Conservation (phyloP, 2,329 filamentous ascomycete species). For the Stemphylium lycopersici region DNA sequence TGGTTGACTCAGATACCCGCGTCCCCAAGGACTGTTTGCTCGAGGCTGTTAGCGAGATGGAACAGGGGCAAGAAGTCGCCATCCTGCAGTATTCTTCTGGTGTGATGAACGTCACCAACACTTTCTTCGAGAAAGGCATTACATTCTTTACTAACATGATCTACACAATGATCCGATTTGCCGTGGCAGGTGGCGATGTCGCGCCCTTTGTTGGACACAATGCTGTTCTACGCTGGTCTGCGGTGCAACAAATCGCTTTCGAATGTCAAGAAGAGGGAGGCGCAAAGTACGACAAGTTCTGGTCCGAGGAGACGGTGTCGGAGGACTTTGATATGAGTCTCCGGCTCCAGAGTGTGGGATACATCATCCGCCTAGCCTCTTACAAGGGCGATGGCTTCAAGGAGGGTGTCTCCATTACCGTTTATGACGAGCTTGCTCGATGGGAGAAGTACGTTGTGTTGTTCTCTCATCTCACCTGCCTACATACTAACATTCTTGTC, state of each 20-base stretch:
- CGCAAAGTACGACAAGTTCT: constrained; percentile 67
- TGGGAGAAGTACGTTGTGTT: constrained; percentile 64
- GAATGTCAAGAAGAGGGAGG: constrained; percentile 38
- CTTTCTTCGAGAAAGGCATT: constrained; percentile 77
- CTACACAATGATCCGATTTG: constrained; percentile 74
- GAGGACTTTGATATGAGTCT: constrained; percentile 80
- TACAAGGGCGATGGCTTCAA: constrained; percentile 75
- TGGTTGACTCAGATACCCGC: constrained; percentile 56
- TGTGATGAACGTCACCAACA: constrained; percentile 75
- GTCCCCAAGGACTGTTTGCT: constrained; percentile 74
- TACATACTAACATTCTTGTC: constrained; percentile 1
- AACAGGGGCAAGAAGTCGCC: constrained; percentile 76
- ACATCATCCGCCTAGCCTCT: constrained; percentile 70
- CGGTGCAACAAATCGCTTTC: constrained; percentile 62
- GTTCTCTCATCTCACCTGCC: not conserved
- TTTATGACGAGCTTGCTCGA: constrained; percentile 73
- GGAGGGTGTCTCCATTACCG: constrained; percentile 74
- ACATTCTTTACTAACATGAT: constrained; percentile 82
- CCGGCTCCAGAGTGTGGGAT: constrained; percentile 71
- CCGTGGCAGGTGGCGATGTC: constrained; percentile 73
- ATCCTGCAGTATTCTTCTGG: constrained; percentile 75
- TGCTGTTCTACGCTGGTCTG: constrained; percentile 73
- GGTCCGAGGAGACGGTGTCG: constrained; percentile 77
- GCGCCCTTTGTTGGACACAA: constrained; percentile 81
- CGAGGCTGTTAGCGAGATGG: constrained; percentile 82